phyloP scores from a whole-genome alignment of 148 eudicot genomes.

The Chenopodium quinoa region DNA sequence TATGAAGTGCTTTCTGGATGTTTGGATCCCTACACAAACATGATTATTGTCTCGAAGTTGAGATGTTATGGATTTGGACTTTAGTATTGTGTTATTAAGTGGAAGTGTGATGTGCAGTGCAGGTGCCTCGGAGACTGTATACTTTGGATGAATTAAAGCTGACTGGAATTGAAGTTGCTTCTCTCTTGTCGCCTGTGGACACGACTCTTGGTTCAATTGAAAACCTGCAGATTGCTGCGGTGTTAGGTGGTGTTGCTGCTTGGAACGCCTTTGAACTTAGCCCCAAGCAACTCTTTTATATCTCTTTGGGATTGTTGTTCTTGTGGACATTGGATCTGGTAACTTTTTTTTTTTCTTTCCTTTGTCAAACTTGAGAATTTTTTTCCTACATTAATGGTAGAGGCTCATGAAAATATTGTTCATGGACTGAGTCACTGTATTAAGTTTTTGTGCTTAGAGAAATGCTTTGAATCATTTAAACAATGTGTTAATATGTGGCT shows the following conservation, averaged over 20 bases:
- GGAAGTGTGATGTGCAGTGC: conserved; percentile 35
- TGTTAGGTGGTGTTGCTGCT: conserved; percentile 61
- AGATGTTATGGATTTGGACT: background rate
- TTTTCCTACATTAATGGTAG: background rate
- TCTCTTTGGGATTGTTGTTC: conserved; percentile 67
- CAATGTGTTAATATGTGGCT: background rate
- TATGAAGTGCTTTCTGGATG: background rate
- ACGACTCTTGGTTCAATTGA: conserved; percentile 79
- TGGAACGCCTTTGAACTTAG: conserved; percentile 69
- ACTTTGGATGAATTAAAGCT: conserved; percentile 82
- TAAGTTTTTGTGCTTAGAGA: background rate
- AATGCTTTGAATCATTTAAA: background rate
- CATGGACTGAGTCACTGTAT: background rate
- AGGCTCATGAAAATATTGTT: background rate
- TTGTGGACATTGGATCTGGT: conserved; percentile 73
- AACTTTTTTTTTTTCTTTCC: conserved; percentile 24
- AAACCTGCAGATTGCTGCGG: conserved; percentile 69
- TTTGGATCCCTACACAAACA: background rate
- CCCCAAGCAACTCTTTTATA: conserved; percentile 53
- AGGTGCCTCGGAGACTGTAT: conserved; percentile 95
- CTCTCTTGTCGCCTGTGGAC: conserved; percentile 82
- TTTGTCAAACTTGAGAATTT: background rate
- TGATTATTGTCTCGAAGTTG: background rate
- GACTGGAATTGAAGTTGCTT: conserved; percentile 70
- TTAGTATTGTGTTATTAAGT: conserved; percentile 15